phyloP scores from a whole-genome alignment of 768 basidiomycete genomes.

The Suillus lakei region DNA sequence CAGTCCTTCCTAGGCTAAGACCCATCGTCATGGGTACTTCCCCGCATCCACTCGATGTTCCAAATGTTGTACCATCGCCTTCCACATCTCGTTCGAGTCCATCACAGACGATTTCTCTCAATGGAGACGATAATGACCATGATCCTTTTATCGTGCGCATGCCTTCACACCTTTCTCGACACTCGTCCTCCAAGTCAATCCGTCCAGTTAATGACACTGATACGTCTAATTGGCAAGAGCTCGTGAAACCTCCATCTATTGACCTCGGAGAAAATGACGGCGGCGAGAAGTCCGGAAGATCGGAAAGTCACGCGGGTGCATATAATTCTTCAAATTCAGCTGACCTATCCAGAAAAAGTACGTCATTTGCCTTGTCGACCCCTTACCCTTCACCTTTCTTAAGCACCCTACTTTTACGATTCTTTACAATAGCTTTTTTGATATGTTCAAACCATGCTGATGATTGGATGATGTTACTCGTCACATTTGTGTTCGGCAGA shows the following conservation, averaged over 20 bases:
- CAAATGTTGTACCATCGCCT: conserved; percentile 4
- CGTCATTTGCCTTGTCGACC: conserved; percentile 31
- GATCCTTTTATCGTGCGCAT: conserved; percentile 53
- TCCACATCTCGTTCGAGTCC: conserved; percentile 10
- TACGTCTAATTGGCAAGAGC: conserved; percentile 50
- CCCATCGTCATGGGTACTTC: conserved; percentile 18
- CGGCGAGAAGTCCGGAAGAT: background rate
- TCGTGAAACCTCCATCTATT: conserved; percentile 35
- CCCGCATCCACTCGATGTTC: background rate
- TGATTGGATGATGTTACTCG: conserved; percentile 4
- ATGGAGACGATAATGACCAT: conserved; percentile 29
- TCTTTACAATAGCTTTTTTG: background rate
- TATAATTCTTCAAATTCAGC: conserved; percentile 30
- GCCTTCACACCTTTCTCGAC: conserved; percentile 37
- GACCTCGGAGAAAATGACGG: background rate
- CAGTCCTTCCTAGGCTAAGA: conserved; percentile 19
- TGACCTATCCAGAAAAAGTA: conserved; percentile 41
- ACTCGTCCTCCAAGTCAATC: conserved; percentile 29
- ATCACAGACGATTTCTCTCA: conserved; percentile 10
- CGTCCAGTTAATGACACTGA: conserved; percentile 34
- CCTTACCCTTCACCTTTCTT: background rate
- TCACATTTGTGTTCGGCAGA: conserved; percentile 22
- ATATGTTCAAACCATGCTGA: conserved; percentile 11
- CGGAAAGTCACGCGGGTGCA: conserved; percentile 7
- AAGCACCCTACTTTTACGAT: background rate